Evolutionary conservation across 352 stramenopile species (phyloP).

Genomic region (Phytophthora melonis): DNA sequence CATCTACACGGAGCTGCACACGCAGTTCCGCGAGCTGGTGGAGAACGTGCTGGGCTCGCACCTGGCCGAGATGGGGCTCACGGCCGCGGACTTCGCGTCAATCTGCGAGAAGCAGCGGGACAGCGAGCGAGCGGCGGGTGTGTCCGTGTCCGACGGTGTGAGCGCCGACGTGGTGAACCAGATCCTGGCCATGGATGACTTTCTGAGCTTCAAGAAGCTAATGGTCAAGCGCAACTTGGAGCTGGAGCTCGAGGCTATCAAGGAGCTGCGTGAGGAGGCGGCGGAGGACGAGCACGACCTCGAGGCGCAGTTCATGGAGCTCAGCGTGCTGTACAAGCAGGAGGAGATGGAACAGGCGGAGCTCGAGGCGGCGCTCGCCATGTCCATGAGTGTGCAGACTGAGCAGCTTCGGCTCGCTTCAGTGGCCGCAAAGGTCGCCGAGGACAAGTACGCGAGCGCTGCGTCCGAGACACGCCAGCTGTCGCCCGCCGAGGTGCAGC

Average conservation of each 20-base stretch:
- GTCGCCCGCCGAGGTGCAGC: constrained; percentile 62
- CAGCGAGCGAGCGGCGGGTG: constrained; percentile 35
- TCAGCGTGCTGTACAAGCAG: constrained; percentile 88
- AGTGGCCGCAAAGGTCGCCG: constrained; percentile 61
- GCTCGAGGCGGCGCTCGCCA: constrained; percentile 78
- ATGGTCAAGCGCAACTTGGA: constrained; percentile 94
- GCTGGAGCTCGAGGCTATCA: constrained; percentile 91
- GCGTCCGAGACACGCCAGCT: constrained; percentile 36
- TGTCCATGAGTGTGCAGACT: constrained; percentile 78
- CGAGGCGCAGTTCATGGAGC: constrained; percentile 84
- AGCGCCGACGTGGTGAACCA: constrained; percentile 87
- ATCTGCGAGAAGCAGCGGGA: constrained; percentile 80
- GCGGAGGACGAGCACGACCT: constrained; percentile 45
- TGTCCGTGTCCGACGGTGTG: constrained; percentile 43
- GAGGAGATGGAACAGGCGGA: constrained; percentile 89
- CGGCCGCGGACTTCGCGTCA: constrained; percentile 82
- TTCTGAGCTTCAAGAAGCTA: constrained; percentile 93
- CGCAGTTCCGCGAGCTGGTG: constrained; percentile 84
- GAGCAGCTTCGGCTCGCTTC: constrained; percentile 70
- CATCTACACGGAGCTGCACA: constrained; percentile 85
- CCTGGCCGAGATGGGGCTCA: constrained; percentile 87
- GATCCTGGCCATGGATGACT: constrained; percentile 92
- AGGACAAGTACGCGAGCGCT: constrained; percentile 69
- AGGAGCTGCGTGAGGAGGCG: constrained; percentile 73
- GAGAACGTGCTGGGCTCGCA: constrained; percentile 83